Conservation (phyloP, 1,284 basidiomycete genomes). For the Moniliophthora roreri region DNA sequence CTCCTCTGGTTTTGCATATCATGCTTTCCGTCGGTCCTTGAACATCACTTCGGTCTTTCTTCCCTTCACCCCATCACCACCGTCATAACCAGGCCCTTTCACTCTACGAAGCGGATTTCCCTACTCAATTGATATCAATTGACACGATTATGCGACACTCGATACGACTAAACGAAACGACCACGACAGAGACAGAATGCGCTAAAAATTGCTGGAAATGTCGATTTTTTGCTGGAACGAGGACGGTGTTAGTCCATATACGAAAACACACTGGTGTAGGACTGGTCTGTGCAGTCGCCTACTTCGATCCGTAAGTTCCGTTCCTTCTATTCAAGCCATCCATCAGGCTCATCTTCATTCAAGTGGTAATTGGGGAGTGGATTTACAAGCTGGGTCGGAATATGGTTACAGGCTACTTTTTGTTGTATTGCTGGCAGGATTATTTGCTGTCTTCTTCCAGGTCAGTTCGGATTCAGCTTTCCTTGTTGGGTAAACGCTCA, state of each 20-base stretch:
- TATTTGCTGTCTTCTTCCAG: slow-evolving; percentile 66
- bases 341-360: slow-evolving; percentile 11
- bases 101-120: too few relatives aligned
- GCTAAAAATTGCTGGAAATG: too few relatives aligned
- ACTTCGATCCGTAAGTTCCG: slow-evolving; percentile 46
- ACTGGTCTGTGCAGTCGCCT: slow-evolving; percentile 38
- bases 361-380: slow-evolving; percentile 58
- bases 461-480: slow-evolving; percentile 26
- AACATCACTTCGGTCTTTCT: too few relatives aligned
- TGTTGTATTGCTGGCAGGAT: slow-evolving; percentile 66
- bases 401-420: slow-evolving; percentile 76
- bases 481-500: slow-evolving; percentile 1
- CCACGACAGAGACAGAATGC: too few relatives aligned
- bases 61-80: too few relatives aligned
- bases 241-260: slow-evolving; percentile 33
- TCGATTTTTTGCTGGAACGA: not conserved
- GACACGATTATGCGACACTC: too few relatives aligned
- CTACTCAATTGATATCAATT: too few relatives aligned
- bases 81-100: too few relatives aligned
- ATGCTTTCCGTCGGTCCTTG: too few relatives aligned
- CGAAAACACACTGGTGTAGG: slow-evolving; percentile 44
- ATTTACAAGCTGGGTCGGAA: slow-evolving; percentile 58
- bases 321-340: not conserved
- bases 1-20: too few relatives aligned
- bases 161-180: too few relatives aligned